Evolutionary conservation across 305 asterid genomes (phyloP), one percentile per base, ranked within the genome.

Genomic region (Petunia hybrid): DNA sequence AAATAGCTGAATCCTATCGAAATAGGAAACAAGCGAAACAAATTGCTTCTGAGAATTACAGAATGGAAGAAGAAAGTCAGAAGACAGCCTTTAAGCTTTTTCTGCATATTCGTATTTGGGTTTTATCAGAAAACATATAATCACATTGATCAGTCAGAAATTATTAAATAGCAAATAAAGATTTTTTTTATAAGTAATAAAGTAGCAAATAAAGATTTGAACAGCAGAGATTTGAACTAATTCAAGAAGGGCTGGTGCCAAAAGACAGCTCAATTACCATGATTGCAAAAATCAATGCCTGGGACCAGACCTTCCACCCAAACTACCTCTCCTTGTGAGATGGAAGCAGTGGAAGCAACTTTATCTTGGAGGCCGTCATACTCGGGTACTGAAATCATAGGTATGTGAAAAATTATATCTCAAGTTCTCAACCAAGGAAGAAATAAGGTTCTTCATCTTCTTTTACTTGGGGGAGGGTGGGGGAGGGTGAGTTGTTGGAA

Each of bases 201-300:
- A 22, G 31, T 22, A 22, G 48, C 63, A 73, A 73, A 73, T 51
- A 73, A 51, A 51, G 45, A 73, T 48, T 16, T 2, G 35, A 45
- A 73, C 36, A 36, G 63, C 2, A 73, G 7, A 51, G 31, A 51
- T 9, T 73, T 48, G 78, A 73, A 71, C 78, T 48, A 35, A 73
- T 73, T 62, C 46, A 51, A 41, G 35, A 73, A 73, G 36, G 48
- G 78, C 13, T 48, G 46, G 78, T 12, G 53, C 12, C 62, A 51
- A 73, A 51, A 0, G 63, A 73, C 14, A 2, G 78, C 78, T 1
- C 60, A 56, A 84, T 85, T 91, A 95, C 99, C 98, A 81, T 96
- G 98, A 87, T 96, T 96, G 97, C 99, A 96, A 85, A 94, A 94
- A 84, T 94, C 99, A 82, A 96, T 94, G 88, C 98, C 98, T 9